Percentiles rank a stretch among this genome's conserved stretches.
phyloP scores from a whole-genome alignment of 2,329 filamentous ascomycete species.

The Monilinia fructigena region DNA sequence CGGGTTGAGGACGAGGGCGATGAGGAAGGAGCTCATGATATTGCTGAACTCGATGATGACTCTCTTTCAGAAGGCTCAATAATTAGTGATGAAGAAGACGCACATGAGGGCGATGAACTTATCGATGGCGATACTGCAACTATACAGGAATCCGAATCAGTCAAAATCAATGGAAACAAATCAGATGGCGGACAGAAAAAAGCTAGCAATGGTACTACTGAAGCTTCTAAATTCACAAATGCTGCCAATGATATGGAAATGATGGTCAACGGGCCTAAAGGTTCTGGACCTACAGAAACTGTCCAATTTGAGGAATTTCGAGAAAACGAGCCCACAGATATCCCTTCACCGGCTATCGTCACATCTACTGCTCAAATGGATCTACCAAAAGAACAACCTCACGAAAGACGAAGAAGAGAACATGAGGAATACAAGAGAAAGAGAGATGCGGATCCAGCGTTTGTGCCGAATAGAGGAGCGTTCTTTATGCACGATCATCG shows the following conservation, averaged over 20 bases:
- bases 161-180: conserved; percentile 41
- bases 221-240: conserved; percentile 45
- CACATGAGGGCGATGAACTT: conserved; percentile 61
- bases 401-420: conserved; percentile 74
- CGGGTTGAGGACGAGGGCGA: conserved; percentile 70
- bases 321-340: conserved; percentile 34
- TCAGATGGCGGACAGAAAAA: conserved; percentile 37
- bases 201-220: conserved; percentile 36
- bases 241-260: conserved; percentile 52
- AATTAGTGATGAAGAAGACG: conserved; percentile 60
- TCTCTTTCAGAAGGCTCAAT: conserved; percentile 64
- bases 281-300: conserved; percentile 35
- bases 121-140: conserved; percentile 62
- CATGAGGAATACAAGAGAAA: conserved; percentile 89
- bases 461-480: conserved; percentile 88
- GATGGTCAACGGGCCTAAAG: conserved; percentile 53
- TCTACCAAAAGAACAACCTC: conserved; percentile 55
- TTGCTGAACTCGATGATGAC: conserved; percentile 61
- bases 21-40: conserved; percentile 59
- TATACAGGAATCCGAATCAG: conserved; percentile 39
- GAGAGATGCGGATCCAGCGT: conserved; percentile 84
- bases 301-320: conserved; percentile 40
- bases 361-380: conserved; percentile 44
- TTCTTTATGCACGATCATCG: conserved; percentile 98
- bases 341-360: conserved; percentile 37